These are phyloP conservation scores for Vitis hybrid DNA, from an alignment of 177 flowering plant genomes.

Conservation along the genomic window DNA sequence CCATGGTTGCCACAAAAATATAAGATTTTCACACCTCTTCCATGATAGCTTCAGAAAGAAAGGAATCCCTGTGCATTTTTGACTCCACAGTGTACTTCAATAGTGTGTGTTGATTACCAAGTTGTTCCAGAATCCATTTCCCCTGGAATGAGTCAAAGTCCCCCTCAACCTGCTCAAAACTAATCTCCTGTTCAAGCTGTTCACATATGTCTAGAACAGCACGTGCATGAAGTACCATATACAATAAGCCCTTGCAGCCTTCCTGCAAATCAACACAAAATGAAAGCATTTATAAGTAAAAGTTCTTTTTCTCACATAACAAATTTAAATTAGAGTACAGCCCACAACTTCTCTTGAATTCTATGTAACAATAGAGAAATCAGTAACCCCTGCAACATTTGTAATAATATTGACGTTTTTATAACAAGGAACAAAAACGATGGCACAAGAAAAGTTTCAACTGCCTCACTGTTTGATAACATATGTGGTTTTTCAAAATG, in stretches of 20 bases:
- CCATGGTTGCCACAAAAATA: no score
- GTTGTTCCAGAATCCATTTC: conserved; percentile 85
- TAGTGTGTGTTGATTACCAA: conserved; percentile 86
- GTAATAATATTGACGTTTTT: no score
- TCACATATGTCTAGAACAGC: conserved; percentile 90
- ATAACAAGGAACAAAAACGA: no score
- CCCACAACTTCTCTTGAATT: no score
- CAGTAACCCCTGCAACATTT: no score
- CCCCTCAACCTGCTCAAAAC: conserved; percentile 94
- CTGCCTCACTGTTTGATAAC: no score
- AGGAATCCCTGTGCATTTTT: conserved; percentile 75
- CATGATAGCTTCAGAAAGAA: conserved; percentile 93
- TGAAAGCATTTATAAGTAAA: not conserved
- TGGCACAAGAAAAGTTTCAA: no score
- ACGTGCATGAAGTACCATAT: conserved; percentile 98
- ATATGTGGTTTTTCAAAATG: no score
- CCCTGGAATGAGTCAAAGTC: conserved; percentile 92
- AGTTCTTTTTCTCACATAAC: not conserved
- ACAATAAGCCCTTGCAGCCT: conserved; percentile 93
- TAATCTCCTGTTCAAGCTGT: conserved; percentile 74
- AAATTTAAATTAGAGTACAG: not conserved
- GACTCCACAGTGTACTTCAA: conserved; percentile 87
- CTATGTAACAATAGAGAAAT: no score
- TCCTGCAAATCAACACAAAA: conserved; percentile 51
- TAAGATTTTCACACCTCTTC: conserved; percentile 66